phyloP scores from a whole-genome alignment of 176 grass and related monocot species.

The Canna indica region DNA sequence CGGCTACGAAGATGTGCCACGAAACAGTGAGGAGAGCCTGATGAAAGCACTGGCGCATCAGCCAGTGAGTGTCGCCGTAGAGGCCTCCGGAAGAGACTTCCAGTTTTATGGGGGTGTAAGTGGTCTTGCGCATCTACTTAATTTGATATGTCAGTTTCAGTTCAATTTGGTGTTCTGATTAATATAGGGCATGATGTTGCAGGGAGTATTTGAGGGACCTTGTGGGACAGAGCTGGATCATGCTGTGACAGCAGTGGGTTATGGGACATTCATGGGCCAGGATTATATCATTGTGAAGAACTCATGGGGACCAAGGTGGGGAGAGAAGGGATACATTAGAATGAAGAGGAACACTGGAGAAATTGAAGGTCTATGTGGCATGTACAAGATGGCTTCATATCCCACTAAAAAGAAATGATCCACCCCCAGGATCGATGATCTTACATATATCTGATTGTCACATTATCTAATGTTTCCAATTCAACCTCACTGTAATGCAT shows the following conservation, averaged over 20 bases:
- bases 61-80: constrained; percentile 11
- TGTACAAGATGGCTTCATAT: constrained; percentile 14
- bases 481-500: too few species aligned
- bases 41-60: constrained; percentile 11
- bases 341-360: constrained; percentile 13
- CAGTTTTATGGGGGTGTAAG: constrained; percentile 16
- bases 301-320: constrained; percentile 13
- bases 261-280: background rate
- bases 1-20: constrained; percentile 12
- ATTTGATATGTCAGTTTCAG: too few species aligned
- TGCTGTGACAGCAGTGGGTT: constrained; percentile 8
- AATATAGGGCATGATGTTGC: too few species aligned
- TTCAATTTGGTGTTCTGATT: too few species aligned
- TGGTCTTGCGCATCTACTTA: too few species aligned
- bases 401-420: background rate
- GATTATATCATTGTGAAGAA: constrained; percentile 15
- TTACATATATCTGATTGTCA: too few species aligned
- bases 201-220: constrained; percentile 12
- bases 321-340: constrained; percentile 5
- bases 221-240: constrained; percentile 15
- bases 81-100: constrained; percentile 14
- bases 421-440: background rate
- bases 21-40: constrained; percentile 11
- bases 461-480: too few species aligned
- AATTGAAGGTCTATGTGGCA: constrained; percentile 1